Base-by-base conservation (phyloP, 495 filamentous ascomycete species). In the Collariella sp. region DNA sequence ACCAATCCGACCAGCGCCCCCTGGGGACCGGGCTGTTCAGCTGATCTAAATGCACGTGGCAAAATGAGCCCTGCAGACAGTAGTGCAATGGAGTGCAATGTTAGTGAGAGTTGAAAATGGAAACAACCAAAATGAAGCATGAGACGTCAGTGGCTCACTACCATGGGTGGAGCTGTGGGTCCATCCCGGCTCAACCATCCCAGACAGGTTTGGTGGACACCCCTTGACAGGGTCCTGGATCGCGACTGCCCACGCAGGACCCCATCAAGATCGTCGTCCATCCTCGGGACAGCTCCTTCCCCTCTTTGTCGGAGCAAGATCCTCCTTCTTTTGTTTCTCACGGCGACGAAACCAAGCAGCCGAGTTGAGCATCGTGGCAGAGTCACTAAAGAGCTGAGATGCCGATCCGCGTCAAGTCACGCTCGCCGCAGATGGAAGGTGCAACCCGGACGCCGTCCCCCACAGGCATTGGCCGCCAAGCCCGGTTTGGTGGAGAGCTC, bases 391-490 rank as follows among this genome's bases (percentile, higher is more conserved):
- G 18, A 16, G 4, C 43, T 45, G 46, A 50, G 33, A 75, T 75
- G 72, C 70, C 71, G 22, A 58, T 76, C 47, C 73, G 73, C 62
- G 72, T 76, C 57, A 76, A 70, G 57, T 70, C 72, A 58, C 62
- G 65, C 48, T 56, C 56, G 34, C 46, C 58, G 5, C 62, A 59
- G 43, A 50, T 45, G 9, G 61, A 69, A 12, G 53, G 18, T 5
- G 47, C 44, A 0, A 34, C 59, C 31, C 58, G 62, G 15, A 61
- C 66, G 3, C 67, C 67, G 13, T 67, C 63, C 11, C 67, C 66
- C 4, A 53, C 48, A 23, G 43, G 44, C 6, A 46, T 49, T 18
- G 36, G 35, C 20, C 56, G 50, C 22, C 40, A 53, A 26, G 34
- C 57, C 57, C 54, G 57, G 15, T 58, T 59, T 52, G 42, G 56